Base-by-base conservation (phyloP, 2,329 filamentous ascomycete species). In the Monosporascus sp. region DNA sequence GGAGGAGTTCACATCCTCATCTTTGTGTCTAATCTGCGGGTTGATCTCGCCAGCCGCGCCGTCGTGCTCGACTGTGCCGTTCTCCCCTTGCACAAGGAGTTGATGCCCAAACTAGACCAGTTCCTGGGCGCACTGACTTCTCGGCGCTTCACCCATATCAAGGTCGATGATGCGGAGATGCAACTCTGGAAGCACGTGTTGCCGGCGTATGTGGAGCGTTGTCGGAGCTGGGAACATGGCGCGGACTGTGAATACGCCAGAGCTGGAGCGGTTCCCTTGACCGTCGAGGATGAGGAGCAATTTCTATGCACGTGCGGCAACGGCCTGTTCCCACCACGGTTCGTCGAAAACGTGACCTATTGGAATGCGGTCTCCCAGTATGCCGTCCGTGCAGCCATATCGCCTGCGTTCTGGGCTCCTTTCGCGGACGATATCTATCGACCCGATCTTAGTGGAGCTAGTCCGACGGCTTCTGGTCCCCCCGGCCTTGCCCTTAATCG, bases 301-400 rank as follows among this genome's bases (percentile, higher is more conserved):
- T 61, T 74, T 2, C 56, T 80, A 7, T 80, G 77, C 60, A 64
- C 64, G 1, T 80, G 77, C 46, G 76, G 77, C 27, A 60, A 66
- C 22, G 77, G 76, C 0, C 56, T 64, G 27, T 58, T 80, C 15
- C 75, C 74, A 0, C 55, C 67, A 0, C 48, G 61, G 39, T 81
- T 70, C 50, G 54, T 72, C 37, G 50, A 60, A 6, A 24, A 41
- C 3, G 44, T 77, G 6, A 72, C 74, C 0, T 65, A 70, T 24
- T 76, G 77, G 70, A 67, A 75, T 1, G 65, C 60, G 15, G 68
- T 71, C 9, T 68, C 68, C 1, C 63, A 68, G 48, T 67, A 74
- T 47, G 72, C 77, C 25, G 80, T 83, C 27, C 74, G 83, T 6
- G 71, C 82, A 5, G 79, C 79, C 9, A 80, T 86, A 58, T 84